Conservation (phyloP, 495 filamentous ascomycete genomes). For the Aspergillus cavernicola region DNA sequence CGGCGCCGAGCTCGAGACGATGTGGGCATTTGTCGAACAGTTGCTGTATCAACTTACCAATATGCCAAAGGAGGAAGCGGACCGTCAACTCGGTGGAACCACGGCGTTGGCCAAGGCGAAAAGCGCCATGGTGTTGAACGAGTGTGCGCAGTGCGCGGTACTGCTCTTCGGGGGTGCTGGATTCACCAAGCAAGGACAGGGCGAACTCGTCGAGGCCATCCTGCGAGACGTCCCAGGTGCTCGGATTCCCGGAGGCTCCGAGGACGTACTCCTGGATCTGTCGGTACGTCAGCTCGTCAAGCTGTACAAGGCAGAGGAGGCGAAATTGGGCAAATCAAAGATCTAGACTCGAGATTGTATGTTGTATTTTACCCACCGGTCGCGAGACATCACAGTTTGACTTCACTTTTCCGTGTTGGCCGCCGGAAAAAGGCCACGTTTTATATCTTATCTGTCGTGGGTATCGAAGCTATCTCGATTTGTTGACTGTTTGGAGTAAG, state of each 20-base stretch:
- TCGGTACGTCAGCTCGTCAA: conserved; percentile 69
- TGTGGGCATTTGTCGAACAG: conserved; percentile 73
- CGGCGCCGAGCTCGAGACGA: conserved; percentile 64
- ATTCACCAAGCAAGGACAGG: conserved; percentile 63
- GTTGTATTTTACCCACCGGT: background rate
- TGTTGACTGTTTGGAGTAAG: background rate
- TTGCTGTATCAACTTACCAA: conserved; percentile 67
- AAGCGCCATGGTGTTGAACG: conserved; percentile 63
- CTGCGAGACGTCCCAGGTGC: conserved; percentile 62
- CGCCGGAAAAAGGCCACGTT: background rate
- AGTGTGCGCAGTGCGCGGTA: conserved; percentile 64
- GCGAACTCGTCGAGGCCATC: conserved; percentile 67
- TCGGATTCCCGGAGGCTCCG: conserved; percentile 65
- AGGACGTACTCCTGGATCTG: conserved; percentile 73
- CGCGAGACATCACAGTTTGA: background rate
- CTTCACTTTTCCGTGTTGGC: background rate
- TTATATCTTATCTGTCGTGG: background rate
- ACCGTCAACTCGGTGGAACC: conserved; percentile 63
- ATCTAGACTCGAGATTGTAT: conserved; percentile 30
- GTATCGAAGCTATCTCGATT: background rate
- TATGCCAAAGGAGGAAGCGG: conserved; percentile 58
- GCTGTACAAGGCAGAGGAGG: conserved; percentile 61
- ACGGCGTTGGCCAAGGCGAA: conserved; percentile 70
- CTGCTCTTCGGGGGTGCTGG: conserved; percentile 72
- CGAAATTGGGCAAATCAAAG: conserved; percentile 50